phyloP scores from a whole-genome alignment of 441 rosid genomes.

The Erysimum pusillum region DNA sequence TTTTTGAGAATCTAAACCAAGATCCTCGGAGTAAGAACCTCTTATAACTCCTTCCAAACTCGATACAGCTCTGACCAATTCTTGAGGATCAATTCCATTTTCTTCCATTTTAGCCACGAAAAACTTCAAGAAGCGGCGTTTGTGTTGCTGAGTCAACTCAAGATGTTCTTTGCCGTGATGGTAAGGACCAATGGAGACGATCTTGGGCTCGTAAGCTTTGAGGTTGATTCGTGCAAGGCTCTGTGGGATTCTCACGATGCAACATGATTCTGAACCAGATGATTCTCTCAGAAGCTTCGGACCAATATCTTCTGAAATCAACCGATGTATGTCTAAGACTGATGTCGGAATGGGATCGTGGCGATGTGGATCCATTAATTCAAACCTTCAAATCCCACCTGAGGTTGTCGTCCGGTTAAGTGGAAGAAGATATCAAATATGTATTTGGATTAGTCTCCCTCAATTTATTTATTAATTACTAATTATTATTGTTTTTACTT shows the following conservation, averaged over 20 bases:
- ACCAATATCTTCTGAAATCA: background rate
- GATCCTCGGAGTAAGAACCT: conserved; percentile 3
- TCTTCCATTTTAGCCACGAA: background rate
- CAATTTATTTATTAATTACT: no score
- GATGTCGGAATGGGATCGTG: background rate
- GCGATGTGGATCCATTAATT: background rate
- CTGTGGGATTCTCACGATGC: background rate
- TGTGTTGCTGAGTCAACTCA: background rate
- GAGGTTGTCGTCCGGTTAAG: background rate
- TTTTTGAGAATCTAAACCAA: background rate
- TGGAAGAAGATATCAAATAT: background rate
- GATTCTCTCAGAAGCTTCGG: background rate
- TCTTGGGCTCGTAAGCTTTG: conserved; percentile 8
- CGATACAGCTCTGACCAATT: background rate
- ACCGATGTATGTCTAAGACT: background rate
- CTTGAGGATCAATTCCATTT: background rate
- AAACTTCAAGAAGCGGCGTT: conserved; percentile 3
- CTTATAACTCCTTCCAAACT: background rate
- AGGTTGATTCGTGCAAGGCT: background rate
- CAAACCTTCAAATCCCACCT: background rate
- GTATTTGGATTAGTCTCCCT: background rate
- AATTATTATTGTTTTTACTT: no score
- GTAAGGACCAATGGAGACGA: background rate
- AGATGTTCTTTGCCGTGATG: background rate
- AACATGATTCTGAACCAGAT: background rate